phyloP scores from a whole-genome alignment of 2,329 filamentous ascomycete genomes.

The Orbilia ellipsospora region DNA sequence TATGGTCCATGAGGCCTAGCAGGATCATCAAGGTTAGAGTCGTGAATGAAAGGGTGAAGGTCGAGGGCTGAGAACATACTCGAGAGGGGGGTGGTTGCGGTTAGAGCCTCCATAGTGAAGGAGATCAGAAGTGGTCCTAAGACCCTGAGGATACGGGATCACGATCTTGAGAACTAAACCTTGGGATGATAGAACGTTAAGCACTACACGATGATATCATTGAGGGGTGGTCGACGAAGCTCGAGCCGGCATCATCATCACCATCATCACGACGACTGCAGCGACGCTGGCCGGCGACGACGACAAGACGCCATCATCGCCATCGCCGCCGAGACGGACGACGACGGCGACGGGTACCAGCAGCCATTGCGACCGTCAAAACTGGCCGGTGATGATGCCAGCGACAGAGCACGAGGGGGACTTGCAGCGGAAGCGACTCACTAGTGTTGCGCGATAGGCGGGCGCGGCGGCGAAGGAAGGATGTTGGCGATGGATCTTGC shows the following conservation, averaged over 20 bases:
- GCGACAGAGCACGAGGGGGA: conserved; percentile 22
- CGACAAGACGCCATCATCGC: conserved; percentile 9
- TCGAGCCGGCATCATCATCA: neutral
- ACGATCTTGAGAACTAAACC: conserved; percentile 15
- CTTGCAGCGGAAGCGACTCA: conserved; percentile 43
- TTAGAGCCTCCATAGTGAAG: conserved; percentile 32
- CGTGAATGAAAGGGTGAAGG: too few species aligned
- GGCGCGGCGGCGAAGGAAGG: conserved; percentile 29
- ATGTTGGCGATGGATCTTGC: conserved; percentile 55
- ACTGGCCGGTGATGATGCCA: conserved; percentile 1
- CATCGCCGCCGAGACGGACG: conserved; percentile 1
- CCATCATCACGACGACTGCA: neutral
- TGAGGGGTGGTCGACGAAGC: conserved; percentile 1
- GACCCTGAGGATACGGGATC: neutral
- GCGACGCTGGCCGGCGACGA: neutral
- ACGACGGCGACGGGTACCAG: conserved; percentile 5
- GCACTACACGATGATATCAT: conserved; percentile 13
- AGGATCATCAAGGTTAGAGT: conserved; percentile 10
- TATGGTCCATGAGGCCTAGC: conserved; percentile 44
- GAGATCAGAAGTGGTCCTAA: conserved; percentile 5
- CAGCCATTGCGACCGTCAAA: conserved; percentile 25
- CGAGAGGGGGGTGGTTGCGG: conserved; percentile 28
- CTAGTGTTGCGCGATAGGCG: conserved; percentile 49
- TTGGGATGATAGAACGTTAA: conserved; percentile 20
- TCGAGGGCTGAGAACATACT: conserved; percentile 17